A percentile compares a stretch with the other conserved stretches of the same genome.
phyloP scores from a whole-genome alignment of 257 asterid genomes.

The Coffea eugenioides region DNA sequence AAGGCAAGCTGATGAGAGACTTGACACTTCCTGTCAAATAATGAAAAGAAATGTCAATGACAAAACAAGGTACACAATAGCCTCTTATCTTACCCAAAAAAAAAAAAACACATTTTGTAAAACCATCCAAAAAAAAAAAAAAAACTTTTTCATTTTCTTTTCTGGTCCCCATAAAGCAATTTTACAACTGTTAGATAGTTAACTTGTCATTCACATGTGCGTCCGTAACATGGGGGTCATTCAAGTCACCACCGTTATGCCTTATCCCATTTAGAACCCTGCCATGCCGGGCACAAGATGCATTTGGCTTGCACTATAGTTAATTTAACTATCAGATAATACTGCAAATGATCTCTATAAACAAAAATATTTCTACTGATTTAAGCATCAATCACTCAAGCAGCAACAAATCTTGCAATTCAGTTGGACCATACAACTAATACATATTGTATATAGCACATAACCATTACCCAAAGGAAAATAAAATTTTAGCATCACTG shows the following conservation, averaged over 20 bases:
- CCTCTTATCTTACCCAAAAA: not conserved
- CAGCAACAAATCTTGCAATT: not conserved
- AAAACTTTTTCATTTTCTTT: not conserved
- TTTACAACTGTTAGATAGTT: not conserved
- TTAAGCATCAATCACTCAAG: not conserved
- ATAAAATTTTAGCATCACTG: not conserved
- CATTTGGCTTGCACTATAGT: not conserved
- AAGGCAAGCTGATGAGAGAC: conserved; percentile 79
- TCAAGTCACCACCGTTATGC: not conserved
- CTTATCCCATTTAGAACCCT: not conserved
- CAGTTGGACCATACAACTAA: not conserved
- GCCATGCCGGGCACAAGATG: not conserved
- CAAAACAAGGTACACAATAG: not conserved
- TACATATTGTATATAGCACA: not conserved
- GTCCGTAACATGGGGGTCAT: not conserved
- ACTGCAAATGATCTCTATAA: not conserved
- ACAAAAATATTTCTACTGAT: not conserved
- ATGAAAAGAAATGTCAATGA: not conserved
- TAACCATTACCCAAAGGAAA: not conserved
- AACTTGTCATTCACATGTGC: too few species aligned
- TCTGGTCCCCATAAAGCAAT: not conserved
- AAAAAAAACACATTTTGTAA: not conserved
- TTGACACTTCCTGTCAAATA: conserved; percentile 62
- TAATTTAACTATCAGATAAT: not conserved
- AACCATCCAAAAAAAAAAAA: not conserved